A percentile compares a stretch with the other conserved stretches of the same genome.
These are phyloP conservation scores for Rhipidocladum racemiflorum DNA, from an alignment of 176 grass and related monocot genomes.

Conservation along the genomic window DNA sequence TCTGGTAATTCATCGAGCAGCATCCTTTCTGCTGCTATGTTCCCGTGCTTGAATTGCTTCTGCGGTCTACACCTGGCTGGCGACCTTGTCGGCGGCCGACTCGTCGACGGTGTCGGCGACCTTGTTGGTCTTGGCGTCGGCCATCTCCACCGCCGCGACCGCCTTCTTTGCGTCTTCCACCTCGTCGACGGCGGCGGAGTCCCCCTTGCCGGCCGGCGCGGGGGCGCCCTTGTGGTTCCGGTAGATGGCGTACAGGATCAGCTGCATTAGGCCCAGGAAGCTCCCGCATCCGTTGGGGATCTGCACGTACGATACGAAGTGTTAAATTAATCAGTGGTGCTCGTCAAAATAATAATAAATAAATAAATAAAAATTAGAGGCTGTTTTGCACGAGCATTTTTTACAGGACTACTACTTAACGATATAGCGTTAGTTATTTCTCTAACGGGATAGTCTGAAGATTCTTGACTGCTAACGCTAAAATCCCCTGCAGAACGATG, in stretches of 20 bases:
- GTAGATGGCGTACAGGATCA: constrained; percentile 82
- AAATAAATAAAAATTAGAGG: no score
- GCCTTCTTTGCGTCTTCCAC: constrained; percentile 55
- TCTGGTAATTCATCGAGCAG: background rate
- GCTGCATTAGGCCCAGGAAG: constrained; percentile 64
- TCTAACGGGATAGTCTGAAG: no score
- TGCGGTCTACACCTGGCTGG: constrained; percentile 44
- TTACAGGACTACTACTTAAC: no score
- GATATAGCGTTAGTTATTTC: no score
- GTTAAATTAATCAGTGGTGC: background rate
- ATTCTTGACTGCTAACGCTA: no score
- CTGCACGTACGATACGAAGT: constrained; percentile 34
- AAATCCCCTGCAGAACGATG: no score
- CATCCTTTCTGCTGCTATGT: background rate
- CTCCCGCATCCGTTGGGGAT: constrained; percentile 93
- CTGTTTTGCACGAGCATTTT: no score
- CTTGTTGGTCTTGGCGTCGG: constrained; percentile 40
- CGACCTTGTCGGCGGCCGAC: constrained; percentile 33
- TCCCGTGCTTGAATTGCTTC: background rate
- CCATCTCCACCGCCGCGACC: constrained; percentile 31
- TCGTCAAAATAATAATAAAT: no score
- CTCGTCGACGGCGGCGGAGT: constrained; percentile 9
- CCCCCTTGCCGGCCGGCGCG: constrained; percentile 35
- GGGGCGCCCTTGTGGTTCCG: constrained; percentile 61
- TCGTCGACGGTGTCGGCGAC: constrained; percentile 13